Base-by-base conservation (phyloP, 306 rosid species). In the Ziziphus jujuba region DNA sequence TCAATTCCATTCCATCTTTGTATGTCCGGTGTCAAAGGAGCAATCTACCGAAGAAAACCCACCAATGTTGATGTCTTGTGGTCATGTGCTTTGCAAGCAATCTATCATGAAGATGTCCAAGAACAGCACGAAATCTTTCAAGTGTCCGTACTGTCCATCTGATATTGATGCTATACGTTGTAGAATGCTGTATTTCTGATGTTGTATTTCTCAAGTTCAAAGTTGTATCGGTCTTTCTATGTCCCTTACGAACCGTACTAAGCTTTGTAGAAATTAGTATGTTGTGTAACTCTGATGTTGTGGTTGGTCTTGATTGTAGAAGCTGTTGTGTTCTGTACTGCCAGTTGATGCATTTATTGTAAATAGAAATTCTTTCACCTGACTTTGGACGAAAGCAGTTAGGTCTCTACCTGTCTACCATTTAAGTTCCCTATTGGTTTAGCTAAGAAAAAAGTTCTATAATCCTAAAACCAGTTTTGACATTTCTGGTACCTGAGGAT, bases 21-120 rank as follows among this genome's bases (percentile, higher is more conserved):
- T 93, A 36, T 93, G 99, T 64, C 99, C 99, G 0, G 99, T 93
- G 63, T 90, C 98, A 5, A 93, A 90, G 84, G 97, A 90, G 77
- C 90, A 86, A 73, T 79, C 98, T 3, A 86, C 91, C 0, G 97
- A 86, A 1, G 96, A 93, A 49, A 93, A 93, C 74, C 96, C 97
- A 17, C 91, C 98, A 15, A 90, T 88, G 97, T 79, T 88, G 75
- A 83, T 90, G 96, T 52, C 87, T 33, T 93, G 98, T 69, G 95
- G 97, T 53, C 97, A 93, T 74, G 98, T 93, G 69, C 96, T 93
- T 33, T 93, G 95, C 71, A 93, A 90, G 83, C 97, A 86, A 55
- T 90, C 98, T 65, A 86, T 93, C 75, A 76, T 71, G 73, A 93
- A 86, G 92, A 93, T 93, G 91, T 90, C 98, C 21, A 93, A 88